Evolutionary conservation across 768 basidiomycete genomes (phyloP), one percentile per base, ranked within the genome.

Genomic region (Phylloporus rhodoxanthus): DNA sequence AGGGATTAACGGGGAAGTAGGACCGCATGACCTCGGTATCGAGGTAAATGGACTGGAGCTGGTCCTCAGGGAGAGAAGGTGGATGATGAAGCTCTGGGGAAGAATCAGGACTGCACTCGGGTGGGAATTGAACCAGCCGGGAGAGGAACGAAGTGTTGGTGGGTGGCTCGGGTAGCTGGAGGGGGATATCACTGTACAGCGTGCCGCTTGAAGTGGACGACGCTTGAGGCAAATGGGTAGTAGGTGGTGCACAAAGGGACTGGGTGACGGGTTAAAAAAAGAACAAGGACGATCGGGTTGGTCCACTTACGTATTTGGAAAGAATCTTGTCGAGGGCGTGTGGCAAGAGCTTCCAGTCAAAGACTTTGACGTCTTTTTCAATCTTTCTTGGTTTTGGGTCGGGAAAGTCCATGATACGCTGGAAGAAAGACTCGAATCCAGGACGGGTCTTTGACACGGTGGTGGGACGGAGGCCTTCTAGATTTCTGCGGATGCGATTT

Each of bases 371-470:
- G 61, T 97, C 92, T 75, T 98, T 97, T 63, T 97, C 95, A 54
- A 98, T 99, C 64, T 93, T 94, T 48, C 95, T 77, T 3, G 95
- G 95, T 65, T 91, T 93, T 8, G 95, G 95, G 39, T 82, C 81
- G 0, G 93, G 90, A 63, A 96, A 95, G 45, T 88, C 83, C 95
- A 99, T 97, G 72, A 99, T 93, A 57, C 84, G 78, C 70, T 88
- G 84, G 77, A 97, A 99, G 67, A 97, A 91, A n/a, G 78, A 74
- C 58, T 89, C 88, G 50, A 80, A 84, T 10, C 83, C 86, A 0
- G 78, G 71, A 57, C 89, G 87, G 64, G 81, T 80, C 72, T 96
- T 99, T 25, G 87, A 87, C 4, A 97, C 83, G 1, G 94, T 96
- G 47, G 81, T 85, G 1, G 95, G 95, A 45, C 84, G 78, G 62